Evolutionary conservation across 148 eudicot genomes (phyloP), one percentile per base, ranked within the genome.

Genomic region (Vaccinium darrowii): DNA sequence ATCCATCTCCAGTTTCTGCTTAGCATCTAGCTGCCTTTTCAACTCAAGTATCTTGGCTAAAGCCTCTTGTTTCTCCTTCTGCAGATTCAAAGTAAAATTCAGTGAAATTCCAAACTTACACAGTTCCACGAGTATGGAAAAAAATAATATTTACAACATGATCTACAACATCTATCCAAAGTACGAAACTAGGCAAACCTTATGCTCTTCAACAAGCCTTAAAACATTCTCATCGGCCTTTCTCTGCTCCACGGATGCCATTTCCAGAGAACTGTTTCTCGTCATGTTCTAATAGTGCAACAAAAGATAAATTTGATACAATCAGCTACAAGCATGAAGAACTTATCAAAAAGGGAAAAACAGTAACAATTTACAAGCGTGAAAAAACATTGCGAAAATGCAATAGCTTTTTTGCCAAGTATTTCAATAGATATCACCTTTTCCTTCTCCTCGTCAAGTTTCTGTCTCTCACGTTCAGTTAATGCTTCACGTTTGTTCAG

Each of bases 61-160:
- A 4, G 94, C 94, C 54, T 91, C 95, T 83, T 94, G 94, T 82
- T 93, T 96, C 90, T 96, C 97, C 83, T 93, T 94, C 99, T 96
- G 93, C 74, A 88, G 75, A 89, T 84, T 56, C 49, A 18, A 85
- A 72, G 47, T 39, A 5, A 79, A 7, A 50, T 50, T 50, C 52
- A 50, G 7, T 10, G 85, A 86, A 80, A 82, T 84, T 50, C 12
- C 21, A 25, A 72, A 71, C 81, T 78, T 56, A 56, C 5, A 7
- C 23, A n/a, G 30, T 7, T n/a, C 15, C 12, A 54, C n/a, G 23
- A 4, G 0, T 53, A 65, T 43, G 25, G 18, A n/a, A 78, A 21
- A 16, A 54, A 33, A 72, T 36, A 47, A 19, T 10, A 77, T 79
- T 19, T 84, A 11, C 23, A 76, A 23, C 39, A 36, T 36, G 2